Evolutionary conservation across 148 eudicot genomes (phyloP).

Genomic region (Cornus suecica): DNA sequence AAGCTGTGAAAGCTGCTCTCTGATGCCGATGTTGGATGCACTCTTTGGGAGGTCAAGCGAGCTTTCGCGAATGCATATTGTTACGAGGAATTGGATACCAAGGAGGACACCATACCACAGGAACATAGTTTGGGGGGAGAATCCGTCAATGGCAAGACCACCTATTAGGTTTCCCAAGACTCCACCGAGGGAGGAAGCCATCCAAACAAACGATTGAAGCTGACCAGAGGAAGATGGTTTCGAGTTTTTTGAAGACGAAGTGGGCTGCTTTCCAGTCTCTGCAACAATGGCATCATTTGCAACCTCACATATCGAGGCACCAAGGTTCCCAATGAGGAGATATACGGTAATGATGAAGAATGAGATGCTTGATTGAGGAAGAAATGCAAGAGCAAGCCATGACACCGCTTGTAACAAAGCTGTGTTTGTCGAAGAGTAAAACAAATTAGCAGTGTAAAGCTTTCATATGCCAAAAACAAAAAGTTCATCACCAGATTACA

Average conservation of each 20-base stretch:
- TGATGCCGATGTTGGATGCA: slow-evolving; percentile 42
- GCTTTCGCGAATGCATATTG: slow-evolving; percentile 49
- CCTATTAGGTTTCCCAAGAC: slow-evolving; percentile 70
- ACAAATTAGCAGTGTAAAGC: background rate
- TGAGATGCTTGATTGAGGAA: slow-evolving; percentile 58
- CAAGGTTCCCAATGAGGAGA: slow-evolving; percentile 84
- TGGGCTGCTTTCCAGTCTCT: slow-evolving; percentile 56
- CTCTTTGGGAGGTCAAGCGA: slow-evolving; percentile 65
- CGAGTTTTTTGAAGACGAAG: slow-evolving; percentile 29
- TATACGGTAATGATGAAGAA: slow-evolving; percentile 57
- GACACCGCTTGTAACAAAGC: slow-evolving; percentile 84
- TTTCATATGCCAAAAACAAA: background rate
- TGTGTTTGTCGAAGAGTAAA: slow-evolving; percentile 29
- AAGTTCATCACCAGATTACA: background rate
- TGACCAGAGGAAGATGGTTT: slow-evolving; percentile 52
- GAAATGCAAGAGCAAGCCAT: slow-evolving; percentile 67
- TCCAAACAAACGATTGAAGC: slow-evolving; percentile 93
- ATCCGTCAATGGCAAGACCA: slow-evolving; percentile 54
- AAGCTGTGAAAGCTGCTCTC: slow-evolving; percentile 59
- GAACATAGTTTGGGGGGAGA: slow-evolving; percentile 56
- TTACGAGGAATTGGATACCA: slow-evolving; percentile 48
- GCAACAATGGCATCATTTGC: slow-evolving; percentile 97
- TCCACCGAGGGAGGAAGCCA: slow-evolving; percentile 81
- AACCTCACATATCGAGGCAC: slow-evolving; percentile 86
- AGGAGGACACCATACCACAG: slow-evolving; percentile 49